phyloP scores from a whole-genome alignment of 805 yeast genomes.

The Alloascoidea hylecoeti region DNA sequence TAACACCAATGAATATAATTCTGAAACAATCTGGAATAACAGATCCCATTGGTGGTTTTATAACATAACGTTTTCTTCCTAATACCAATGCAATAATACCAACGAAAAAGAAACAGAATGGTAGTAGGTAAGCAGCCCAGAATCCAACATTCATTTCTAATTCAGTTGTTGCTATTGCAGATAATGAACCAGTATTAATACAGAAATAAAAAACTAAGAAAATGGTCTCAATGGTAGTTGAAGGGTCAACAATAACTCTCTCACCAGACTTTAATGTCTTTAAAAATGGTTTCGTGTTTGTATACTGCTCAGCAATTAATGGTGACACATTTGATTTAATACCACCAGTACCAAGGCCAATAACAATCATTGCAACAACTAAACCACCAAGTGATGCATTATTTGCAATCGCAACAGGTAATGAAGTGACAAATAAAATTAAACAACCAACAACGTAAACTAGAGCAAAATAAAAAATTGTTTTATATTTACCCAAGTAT shows the following conservation, averaged over 20 bases:
- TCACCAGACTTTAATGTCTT: slow-evolving; percentile 43
- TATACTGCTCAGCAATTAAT: slow-evolving; percentile 62
- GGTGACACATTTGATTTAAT: slow-evolving; percentile 68
- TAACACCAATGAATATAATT: slow-evolving; percentile 26
- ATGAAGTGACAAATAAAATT: slow-evolving; percentile 52
- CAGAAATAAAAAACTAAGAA: slow-evolving; percentile 67
- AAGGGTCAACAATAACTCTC: slow-evolving; percentile 56
- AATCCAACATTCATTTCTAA: slow-evolving; percentile 51
- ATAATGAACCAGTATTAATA: slow-evolving; percentile 63
- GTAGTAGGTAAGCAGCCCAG: slow-evolving; percentile 65
- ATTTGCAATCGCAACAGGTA: slow-evolving; percentile 36
- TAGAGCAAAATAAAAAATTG: slow-evolving; percentile 46
- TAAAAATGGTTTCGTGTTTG: slow-evolving; percentile 44
- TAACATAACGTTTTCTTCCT: slow-evolving; percentile 42
- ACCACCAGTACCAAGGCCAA: slow-evolving; percentile 73
- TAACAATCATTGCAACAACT: slow-evolving; percentile 35
- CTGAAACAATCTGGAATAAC: slow-evolving; percentile 40
- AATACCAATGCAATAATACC: slow-evolving; percentile 36
- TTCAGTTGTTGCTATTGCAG: slow-evolving; percentile 67
- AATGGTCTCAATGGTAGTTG: slow-evolving; percentile 55
- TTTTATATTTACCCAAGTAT: slow-evolving; percentile 56
- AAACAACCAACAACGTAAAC: slow-evolving; percentile 50
- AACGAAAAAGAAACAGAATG: slow-evolving; percentile 53
- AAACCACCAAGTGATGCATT: slow-evolving; percentile 58
- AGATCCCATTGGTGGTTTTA: slow-evolving; percentile 46